Conservation (phyloP, 345 rosid genomes). For the Chamaenerion angustifolium region DNA sequence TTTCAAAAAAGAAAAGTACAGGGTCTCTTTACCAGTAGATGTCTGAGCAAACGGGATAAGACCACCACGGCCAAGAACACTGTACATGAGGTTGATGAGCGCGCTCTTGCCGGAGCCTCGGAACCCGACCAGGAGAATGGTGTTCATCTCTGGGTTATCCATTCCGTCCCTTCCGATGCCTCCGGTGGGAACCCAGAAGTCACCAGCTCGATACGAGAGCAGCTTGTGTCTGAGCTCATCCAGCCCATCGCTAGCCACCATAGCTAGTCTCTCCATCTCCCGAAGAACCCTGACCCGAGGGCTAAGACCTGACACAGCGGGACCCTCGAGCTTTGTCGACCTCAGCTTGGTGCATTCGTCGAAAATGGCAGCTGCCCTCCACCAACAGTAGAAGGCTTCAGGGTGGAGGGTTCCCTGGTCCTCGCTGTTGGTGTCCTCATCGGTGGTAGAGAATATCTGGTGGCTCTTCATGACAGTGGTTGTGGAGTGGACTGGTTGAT, state of each 20-base stretch:
- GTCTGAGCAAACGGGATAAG: constrained; percentile 42
- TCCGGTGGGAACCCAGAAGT: constrained; percentile 49
- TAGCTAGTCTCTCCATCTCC: constrained; percentile 44
- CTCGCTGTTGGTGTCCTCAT: constrained; percentile 19
- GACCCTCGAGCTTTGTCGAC: constrained; percentile 14
- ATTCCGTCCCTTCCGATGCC: constrained; percentile 32
- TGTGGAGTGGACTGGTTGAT: too few species aligned
- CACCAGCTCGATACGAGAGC: constrained; percentile 32
- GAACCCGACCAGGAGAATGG: constrained; percentile 47
- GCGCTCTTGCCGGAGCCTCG: constrained; percentile 54
- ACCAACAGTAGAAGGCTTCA: constrained; percentile 19
- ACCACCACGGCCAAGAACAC: constrained; percentile 47
- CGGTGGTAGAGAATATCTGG: constrained; percentile 17
- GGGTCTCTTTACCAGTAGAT: constrained; percentile 20
- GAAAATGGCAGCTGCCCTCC: constrained; percentile 34
- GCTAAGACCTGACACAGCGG: constrained; percentile 17
- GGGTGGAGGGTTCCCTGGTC: background rate
- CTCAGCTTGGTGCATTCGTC: constrained; percentile 21
- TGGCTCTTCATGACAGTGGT: constrained; percentile 24
- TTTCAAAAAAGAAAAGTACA: background rate
- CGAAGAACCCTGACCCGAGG: constrained; percentile 33
- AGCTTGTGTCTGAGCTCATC: constrained; percentile 46
- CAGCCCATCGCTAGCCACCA: constrained; percentile 36
- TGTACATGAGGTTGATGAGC: constrained; percentile 48
- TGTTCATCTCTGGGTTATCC: constrained; percentile 37